These are phyloP conservation scores for Petunia hybrid DNA, from an alignment of 305 asterid genomes.

Conservation along the genomic window DNA sequence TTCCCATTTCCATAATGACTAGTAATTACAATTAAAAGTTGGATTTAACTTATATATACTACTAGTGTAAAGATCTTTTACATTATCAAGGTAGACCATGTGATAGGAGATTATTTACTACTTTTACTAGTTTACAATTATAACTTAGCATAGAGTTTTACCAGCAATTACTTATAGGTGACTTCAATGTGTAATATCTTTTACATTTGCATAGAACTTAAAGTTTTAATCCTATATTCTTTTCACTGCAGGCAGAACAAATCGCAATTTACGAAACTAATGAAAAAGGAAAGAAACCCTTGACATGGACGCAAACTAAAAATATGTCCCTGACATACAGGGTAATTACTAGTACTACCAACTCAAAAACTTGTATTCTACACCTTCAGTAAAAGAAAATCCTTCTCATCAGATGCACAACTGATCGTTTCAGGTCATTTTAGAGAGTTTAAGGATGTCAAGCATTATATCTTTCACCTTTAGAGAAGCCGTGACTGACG, in stretches of 20 bases:
- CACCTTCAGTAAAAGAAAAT: neutral
- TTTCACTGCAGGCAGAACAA: conserved; percentile 68
- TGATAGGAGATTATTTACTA: too few species aligned
- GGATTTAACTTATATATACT: too few species aligned
- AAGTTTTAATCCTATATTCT: too few species aligned
- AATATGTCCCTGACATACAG: conserved; percentile 76
- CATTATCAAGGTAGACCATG: too few species aligned
- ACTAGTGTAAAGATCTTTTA: too few species aligned
- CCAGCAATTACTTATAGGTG: too few species aligned
- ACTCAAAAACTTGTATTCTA: too few species aligned
- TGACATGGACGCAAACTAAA: conserved; percentile 80
- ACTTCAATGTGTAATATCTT: too few species aligned
- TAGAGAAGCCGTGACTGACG: conserved; percentile 92
- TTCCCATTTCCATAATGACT: neutral
- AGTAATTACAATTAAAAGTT: too few species aligned
- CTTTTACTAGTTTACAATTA: too few species aligned
- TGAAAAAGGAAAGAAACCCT: conserved; percentile 50
- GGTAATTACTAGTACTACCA: conserved; percentile 41
- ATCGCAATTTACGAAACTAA: conserved; percentile 53
- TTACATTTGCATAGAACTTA: too few species aligned
- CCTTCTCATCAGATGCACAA: conserved; percentile 19
- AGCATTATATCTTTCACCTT: conserved; percentile 91
- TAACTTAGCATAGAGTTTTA: too few species aligned
- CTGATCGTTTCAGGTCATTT: conserved; percentile 56
- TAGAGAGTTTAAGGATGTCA: conserved; percentile 90